A percentile compares a stretch with the other conserved stretches of the same genome.
Evolutionary conservation across 495 filamentous ascomycete genomes (phyloP).

Genomic region (Usnea hakonensis): DNA sequence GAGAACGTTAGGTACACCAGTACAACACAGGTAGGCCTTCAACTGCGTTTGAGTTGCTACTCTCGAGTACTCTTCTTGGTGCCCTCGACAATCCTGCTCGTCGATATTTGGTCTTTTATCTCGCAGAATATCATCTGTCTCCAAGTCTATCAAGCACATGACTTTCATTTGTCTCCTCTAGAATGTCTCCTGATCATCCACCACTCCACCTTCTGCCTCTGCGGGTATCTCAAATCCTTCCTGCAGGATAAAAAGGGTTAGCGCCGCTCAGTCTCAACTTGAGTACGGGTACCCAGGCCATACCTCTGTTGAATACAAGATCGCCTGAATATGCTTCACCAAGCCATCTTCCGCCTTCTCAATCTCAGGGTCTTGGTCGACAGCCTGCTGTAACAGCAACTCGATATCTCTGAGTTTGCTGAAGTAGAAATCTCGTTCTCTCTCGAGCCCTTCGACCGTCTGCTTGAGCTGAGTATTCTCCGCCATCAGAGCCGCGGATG

Average conservation of each 20-base stretch:
- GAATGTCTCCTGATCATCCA: constrained; percentile 46
- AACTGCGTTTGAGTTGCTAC: not conserved
- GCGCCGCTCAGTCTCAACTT: not conserved
- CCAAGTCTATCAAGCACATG: not conserved
- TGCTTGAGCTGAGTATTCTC: constrained; percentile 82
- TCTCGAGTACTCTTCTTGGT: not conserved
- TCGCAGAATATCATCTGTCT: not conserved
- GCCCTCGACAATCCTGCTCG: not conserved
- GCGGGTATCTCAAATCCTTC: constrained; percentile 48
- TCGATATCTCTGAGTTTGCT: constrained; percentile 97
- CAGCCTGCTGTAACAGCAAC: constrained; percentile 79
- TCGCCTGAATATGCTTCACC: constrained; percentile 88
- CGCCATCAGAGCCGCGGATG: constrained; percentile 59
- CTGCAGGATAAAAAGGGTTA: constrained; percentile 24
- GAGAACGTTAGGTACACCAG: too few relatives aligned
- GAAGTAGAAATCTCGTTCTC: constrained; percentile 98
- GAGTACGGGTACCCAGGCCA: not conserved
- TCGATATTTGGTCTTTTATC: not conserved
- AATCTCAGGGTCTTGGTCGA: constrained; percentile 81
- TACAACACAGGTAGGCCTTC: too few relatives aligned
- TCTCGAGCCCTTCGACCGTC: constrained; percentile 76
- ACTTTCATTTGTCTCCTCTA: constrained; percentile 9
- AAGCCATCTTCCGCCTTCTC: constrained; percentile 88
- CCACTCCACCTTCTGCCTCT: constrained; percentile 31
- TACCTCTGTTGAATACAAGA: constrained; percentile 94